These are phyloP conservation scores for Pseudopyricularia cyperi DNA, from an alignment of 2,329 filamentous ascomycete species.

Conservation along the genomic window DNA sequence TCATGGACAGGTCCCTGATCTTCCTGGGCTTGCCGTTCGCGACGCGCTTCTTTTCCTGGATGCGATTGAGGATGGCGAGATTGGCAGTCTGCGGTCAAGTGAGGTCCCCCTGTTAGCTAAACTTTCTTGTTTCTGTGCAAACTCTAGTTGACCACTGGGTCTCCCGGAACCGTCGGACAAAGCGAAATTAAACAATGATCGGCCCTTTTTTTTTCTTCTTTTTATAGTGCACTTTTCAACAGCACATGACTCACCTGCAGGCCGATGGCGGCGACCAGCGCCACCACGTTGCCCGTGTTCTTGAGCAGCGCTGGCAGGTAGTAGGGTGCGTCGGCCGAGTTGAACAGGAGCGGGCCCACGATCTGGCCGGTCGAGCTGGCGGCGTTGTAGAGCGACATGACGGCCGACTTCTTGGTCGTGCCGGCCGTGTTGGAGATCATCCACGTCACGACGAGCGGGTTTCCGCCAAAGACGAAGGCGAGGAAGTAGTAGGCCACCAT, in stretches of 20 bases:
- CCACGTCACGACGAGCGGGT: conserved; percentile 55
- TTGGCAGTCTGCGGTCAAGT: too few relatives aligned
- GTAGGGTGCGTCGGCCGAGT: conserved; percentile 38
- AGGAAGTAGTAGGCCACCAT: conserved; percentile 53
- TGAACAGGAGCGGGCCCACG: conserved; percentile 52
- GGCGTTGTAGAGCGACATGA: conserved; percentile 52
- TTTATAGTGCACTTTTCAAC: too few relatives aligned
- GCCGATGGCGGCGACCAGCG: conserved; percentile 36
- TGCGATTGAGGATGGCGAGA: conserved; percentile 41
- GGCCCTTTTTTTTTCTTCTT: too few relatives aligned
- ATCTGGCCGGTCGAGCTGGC: conserved; percentile 52
- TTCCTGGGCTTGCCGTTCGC: conserved; percentile 45
- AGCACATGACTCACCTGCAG: conserved; percentile 43
- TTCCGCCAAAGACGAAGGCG: conserved; percentile 52
- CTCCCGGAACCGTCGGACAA: too few relatives aligned
- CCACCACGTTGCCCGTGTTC: conserved; percentile 40
- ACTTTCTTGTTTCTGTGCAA: too few relatives aligned
- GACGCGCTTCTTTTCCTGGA: conserved; percentile 40
- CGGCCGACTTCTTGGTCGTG: conserved; percentile 39
- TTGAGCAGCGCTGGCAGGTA: conserved; percentile 45
- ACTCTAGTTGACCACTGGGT: too few relatives aligned
- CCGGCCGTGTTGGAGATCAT: conserved; percentile 57
- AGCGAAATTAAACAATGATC: too few relatives aligned
- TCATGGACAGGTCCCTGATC: conserved; percentile 49
- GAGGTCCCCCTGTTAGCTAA: too few relatives aligned